Evolutionary conservation across 257 asterid species (phyloP).

Genomic region (Solanum tarapatanum): DNA sequence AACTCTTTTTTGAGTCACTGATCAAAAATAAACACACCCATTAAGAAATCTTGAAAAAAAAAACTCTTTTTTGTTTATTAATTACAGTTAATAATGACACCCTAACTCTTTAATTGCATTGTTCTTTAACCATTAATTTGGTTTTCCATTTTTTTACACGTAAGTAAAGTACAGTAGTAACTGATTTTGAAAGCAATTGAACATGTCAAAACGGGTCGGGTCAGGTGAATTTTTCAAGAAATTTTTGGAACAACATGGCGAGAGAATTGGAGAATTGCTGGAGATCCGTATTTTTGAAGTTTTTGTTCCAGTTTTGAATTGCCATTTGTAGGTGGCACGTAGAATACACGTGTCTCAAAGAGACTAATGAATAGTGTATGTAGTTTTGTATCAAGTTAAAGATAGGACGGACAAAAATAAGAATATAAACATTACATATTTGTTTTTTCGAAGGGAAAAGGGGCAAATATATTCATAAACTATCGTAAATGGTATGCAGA

Average conservation of each 20-base stretch:
- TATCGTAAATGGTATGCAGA: too few relatives aligned
- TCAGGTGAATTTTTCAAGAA: not conserved
- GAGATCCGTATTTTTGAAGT: not conserved
- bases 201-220: not conserved
- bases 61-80: not conserved
- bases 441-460: too few relatives aligned
- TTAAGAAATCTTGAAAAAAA: not conserved
- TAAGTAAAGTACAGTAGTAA: not conserved
- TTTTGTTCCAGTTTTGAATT: not conserved
- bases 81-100: not conserved
- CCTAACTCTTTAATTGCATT: not conserved
- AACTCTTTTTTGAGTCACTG: not conserved
- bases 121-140: not conserved
- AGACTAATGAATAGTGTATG: not conserved
- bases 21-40: not conserved
- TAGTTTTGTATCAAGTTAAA: too few relatives aligned
- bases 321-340: not conserved
- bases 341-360: not conserved
- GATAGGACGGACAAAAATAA: too few relatives aligned
- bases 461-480: rapidly evolving
- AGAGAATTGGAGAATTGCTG: not conserved
- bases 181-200: not conserved
- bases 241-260: not conserved
- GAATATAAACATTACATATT: too few relatives aligned
- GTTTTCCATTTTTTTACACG: not conserved